Evolutionary conservation across 441 rosid genomes (phyloP).

Genomic region (Euphorbia celastroides): DNA sequence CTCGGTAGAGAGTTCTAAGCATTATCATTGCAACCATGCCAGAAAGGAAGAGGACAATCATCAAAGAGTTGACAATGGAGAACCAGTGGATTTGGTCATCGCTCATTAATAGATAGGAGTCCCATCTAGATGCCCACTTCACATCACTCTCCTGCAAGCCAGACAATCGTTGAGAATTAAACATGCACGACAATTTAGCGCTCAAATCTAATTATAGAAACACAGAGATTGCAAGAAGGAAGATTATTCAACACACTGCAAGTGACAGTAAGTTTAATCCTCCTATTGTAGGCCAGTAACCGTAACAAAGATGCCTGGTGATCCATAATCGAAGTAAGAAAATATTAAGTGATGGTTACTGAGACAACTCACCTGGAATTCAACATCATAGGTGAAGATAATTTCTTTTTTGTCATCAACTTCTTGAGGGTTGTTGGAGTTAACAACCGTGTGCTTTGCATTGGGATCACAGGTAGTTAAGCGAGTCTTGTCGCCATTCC

Average conservation of each 20-base stretch:
- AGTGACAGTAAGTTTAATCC: neutral
- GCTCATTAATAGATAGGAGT: slow-evolving; percentile 81
- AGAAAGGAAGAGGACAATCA: slow-evolving; percentile 87
- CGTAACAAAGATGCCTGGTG: neutral
- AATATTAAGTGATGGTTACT: neutral
- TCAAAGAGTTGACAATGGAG: slow-evolving; percentile 80
- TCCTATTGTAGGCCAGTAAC: neutral
- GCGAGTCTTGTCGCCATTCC: slow-evolving; percentile 63
- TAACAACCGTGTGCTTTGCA: slow-evolving; percentile 62
- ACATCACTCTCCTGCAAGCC: slow-evolving; percentile 71
- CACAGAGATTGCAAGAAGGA: neutral
- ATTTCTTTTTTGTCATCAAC: slow-evolving; percentile 74
- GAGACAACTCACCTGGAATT: slow-evolving; percentile 53
- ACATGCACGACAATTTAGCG: neutral
- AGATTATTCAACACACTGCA: neutral
- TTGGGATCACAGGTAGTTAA: slow-evolving; percentile 84
- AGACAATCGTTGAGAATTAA: slow-evolving; percentile 12
- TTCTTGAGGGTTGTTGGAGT: slow-evolving; percentile 80
- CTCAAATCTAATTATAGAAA: neutral
- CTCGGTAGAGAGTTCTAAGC: slow-evolving; percentile 89
- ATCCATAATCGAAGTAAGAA: neutral
- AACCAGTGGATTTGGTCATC: slow-evolving; percentile 95
- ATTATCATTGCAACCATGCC: slow-evolving; percentile 97
- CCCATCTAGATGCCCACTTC: slow-evolving; percentile 99
- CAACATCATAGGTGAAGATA: slow-evolving; percentile 84